Conservation (phyloP, 805 yeast species). For the Kregervanrija pseudodelftensis region DNA sequence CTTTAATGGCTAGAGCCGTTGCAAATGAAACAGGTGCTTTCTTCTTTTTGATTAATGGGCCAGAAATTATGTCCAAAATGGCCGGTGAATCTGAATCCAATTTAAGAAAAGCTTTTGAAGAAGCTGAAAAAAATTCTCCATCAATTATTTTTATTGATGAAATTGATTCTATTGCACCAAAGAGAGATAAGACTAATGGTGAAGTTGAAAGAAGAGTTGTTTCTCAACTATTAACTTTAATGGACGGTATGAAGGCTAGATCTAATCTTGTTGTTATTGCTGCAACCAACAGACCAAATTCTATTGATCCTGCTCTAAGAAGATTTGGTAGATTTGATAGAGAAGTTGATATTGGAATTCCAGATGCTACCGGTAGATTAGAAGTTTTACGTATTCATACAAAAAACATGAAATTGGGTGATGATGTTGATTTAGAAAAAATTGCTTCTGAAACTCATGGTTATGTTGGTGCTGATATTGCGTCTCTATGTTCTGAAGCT, state of each 20-base stretch:
- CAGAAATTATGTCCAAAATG: slow-evolving; percentile 99
- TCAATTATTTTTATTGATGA: slow-evolving; percentile 97
- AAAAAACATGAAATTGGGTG: slow-evolving; percentile 94
- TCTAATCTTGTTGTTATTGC: slow-evolving; percentile 97
- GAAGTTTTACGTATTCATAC: slow-evolving; percentile 97
- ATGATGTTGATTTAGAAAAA: slow-evolving; percentile 91
- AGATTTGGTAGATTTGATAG: slow-evolving; percentile 83
- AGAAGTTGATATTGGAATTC: slow-evolving; percentile 85
- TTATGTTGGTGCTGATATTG: slow-evolving; percentile 98
- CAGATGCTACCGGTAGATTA: slow-evolving; percentile 97
- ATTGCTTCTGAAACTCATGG: slow-evolving; percentile 98
- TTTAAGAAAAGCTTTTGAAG: slow-evolving; percentile 96
- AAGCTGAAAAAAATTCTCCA: slow-evolving; percentile 98
- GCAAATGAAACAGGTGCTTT: slow-evolving; percentile 99
- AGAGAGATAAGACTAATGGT: slow-evolving; percentile 99
- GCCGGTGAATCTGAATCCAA: slow-evolving; percentile 99
- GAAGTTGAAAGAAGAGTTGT: slow-evolving; percentile 99
- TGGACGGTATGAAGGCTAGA: slow-evolving; percentile 99
- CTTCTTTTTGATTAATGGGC: slow-evolving; percentile 96
- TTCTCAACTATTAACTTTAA: slow-evolving; percentile 90
- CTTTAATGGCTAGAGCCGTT: slow-evolving; percentile 99
- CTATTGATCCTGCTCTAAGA: slow-evolving; percentile 79
- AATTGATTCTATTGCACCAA: slow-evolving; percentile 98
- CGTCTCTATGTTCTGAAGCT: slow-evolving; percentile 98
- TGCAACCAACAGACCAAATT: slow-evolving; percentile 86